phyloP scores from a whole-genome alignment of 768 basidiomycete species.

The Lactifluus piperatus region DNA sequence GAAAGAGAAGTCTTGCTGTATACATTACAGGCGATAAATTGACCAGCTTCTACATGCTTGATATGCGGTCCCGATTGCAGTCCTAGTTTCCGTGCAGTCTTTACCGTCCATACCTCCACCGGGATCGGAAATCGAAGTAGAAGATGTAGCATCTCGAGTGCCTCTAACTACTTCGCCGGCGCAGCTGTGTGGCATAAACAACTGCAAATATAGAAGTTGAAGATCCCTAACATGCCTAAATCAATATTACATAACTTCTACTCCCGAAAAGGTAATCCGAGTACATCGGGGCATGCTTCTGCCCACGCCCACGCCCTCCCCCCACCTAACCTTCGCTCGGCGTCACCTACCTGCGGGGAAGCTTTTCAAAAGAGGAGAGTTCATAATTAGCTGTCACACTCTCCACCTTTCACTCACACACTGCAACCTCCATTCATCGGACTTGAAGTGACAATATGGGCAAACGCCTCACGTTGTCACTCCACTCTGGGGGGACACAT shows the following conservation, averaged over 20 bases:
- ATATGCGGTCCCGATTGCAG: not conserved
- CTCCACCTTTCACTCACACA: not conserved
- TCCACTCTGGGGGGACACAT: too few species aligned
- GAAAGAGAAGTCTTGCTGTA: slow-evolving; percentile 8
- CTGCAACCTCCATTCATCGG: slow-evolving; percentile 2
- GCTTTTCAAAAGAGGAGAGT: not conserved
- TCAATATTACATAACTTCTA: not conserved
- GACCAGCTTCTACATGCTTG: not conserved
- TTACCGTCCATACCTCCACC: not conserved
- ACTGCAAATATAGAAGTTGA: not conserved
- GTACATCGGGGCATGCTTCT: slow-evolving; percentile 9
- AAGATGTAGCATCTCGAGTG: not conserved
- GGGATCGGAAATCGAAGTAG: not conserved
- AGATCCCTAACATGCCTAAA: slow-evolving; percentile 13
- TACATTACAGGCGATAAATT: not conserved
- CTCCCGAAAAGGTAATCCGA: slow-evolving; percentile 9
- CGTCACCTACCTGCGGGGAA: slow-evolving; percentile 2
- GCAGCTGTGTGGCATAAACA: not conserved
- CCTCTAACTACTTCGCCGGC: too few species aligned
- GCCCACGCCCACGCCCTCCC: not conserved
- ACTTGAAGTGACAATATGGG: too few species aligned
- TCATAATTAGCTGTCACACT: not conserved
- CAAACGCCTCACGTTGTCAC: too few species aligned
- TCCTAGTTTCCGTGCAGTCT: not conserved
- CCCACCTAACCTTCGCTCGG: not conserved